Evolutionary conservation across 31 red algal genomes (phyloP).

Genomic region (Endocladia muricata): DNA sequence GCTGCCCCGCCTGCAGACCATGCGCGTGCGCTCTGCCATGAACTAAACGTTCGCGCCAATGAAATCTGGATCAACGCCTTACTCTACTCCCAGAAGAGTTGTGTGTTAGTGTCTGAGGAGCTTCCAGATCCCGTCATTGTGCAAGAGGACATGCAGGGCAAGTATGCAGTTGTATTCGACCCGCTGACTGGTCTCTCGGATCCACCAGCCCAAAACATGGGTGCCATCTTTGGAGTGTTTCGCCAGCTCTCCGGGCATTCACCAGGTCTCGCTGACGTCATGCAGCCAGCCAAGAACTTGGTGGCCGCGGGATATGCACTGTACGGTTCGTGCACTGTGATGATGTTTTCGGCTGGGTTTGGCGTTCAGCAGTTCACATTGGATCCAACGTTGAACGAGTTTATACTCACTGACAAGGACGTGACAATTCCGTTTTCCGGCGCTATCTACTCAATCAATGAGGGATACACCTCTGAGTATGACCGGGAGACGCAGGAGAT

Average conservation of each 20-base stretch:
- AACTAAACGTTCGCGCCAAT: constrained; percentile 72
- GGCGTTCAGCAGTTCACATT: constrained; percentile 93
- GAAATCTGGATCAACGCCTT: constrained; percentile 90
- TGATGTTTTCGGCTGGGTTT: constrained; percentile 78
- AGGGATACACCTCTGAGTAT: constrained; percentile 74
- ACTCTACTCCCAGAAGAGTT: constrained; percentile 72
- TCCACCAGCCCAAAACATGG: constrained; percentile 92
- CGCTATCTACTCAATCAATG: constrained; percentile 86
- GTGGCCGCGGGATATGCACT: constrained; percentile 93
- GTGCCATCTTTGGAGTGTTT: constrained; percentile 96
- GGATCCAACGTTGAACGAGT: constrained; percentile 89
- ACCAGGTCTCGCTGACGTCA: constrained; percentile 72
- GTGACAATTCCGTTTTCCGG: constrained; percentile 86
- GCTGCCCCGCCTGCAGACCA: constrained; percentile 11
- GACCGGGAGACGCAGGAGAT: constrained; percentile 71
- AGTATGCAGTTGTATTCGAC: constrained; percentile 97
- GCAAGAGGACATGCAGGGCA: constrained; percentile 78
- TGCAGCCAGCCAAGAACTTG: constrained; percentile 90
- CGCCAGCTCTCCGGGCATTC: constrained; percentile 65
- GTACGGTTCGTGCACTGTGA: constrained; percentile 76
- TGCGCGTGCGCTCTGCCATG: constrained; percentile 28
- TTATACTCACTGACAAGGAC: constrained; percentile 77
- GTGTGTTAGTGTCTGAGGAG: constrained; percentile 90
- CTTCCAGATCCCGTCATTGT: constrained; percentile 86
- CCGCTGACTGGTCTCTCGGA: constrained; percentile 88